These are phyloP conservation scores for Sarocladiaceae sp. DNA, from an alignment of 2,329 filamentous ascomycete genomes.

Conservation along the genomic window DNA sequence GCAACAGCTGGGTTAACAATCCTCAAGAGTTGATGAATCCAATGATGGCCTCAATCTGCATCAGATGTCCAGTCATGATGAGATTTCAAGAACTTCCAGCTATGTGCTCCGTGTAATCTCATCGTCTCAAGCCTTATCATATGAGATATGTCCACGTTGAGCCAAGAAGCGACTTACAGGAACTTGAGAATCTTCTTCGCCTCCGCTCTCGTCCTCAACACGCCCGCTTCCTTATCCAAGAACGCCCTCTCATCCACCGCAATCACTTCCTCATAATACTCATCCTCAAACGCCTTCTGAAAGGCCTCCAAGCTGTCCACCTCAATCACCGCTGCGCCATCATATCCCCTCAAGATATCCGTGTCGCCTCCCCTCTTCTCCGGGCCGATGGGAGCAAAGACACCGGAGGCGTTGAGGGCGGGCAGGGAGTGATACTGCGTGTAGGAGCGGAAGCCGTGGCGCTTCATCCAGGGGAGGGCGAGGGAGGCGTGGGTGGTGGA, in stretches of 20 bases:
- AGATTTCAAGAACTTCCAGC: no score
- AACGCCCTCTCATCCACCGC: constrained; percentile 22
- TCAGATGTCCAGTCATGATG: no score
- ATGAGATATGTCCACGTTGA: not conserved
- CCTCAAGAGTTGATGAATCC: no score
- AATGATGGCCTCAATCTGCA: no score
- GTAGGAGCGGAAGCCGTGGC: constrained; percentile 26
- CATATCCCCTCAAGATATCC: constrained; percentile 18
- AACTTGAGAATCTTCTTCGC: constrained; percentile 15
- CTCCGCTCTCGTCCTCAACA: constrained; percentile 17
- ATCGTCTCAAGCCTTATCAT: no score
- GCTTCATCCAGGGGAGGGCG: constrained; percentile 26
- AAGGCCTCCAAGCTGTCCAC: constrained; percentile 20
- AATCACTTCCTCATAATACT: constrained; percentile 24
- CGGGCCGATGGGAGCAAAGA: constrained; percentile 13
- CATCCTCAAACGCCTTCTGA: constrained; percentile 21
- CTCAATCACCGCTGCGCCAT: constrained; percentile 25
- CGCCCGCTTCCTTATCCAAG: constrained; percentile 21
- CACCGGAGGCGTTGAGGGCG: constrained; percentile 16
- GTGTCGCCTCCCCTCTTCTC: constrained; percentile 10
- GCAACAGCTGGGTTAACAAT: no score
- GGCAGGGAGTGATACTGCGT: constrained; percentile 24
- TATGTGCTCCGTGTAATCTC: no score
- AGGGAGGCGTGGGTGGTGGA: constrained; percentile 24
- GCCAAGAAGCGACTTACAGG: not conserved